These are phyloP conservation scores for Pythium aquatile DNA, from an alignment of 352 stramenopile genomes.

Conservation along the genomic window DNA sequence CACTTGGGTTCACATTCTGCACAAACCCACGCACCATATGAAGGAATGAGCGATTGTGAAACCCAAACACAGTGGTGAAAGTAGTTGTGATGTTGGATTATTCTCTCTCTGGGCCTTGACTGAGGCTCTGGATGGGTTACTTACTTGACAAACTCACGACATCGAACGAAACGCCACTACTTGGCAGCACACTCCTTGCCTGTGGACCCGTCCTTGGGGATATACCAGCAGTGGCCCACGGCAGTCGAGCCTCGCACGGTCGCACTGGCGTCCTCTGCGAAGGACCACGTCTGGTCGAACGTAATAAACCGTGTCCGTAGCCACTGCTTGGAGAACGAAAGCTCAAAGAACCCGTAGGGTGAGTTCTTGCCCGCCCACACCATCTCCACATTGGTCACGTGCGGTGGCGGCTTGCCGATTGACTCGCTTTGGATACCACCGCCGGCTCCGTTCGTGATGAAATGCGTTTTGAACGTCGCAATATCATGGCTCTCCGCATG, in stretches of 20 bases:
- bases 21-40: too few species aligned
- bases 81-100: background rate
- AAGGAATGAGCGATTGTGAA: too few species aligned
- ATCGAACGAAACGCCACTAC: background rate
- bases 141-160: background rate
- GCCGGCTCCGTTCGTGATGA: slow-evolving; percentile 69
- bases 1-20: too few species aligned
- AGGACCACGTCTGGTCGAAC: slow-evolving; percentile 49
- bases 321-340: slow-evolving; percentile 60
- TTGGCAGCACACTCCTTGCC: slow-evolving; percentile 28
- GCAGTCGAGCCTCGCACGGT: slow-evolving; percentile 20
- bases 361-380: slow-evolving; percentile 54
- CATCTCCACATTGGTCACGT: slow-evolving; percentile 41
- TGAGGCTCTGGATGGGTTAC: background rate
- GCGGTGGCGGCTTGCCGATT: slow-evolving; percentile 48
- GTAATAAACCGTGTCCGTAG: slow-evolving; percentile 67
- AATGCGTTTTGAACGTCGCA: slow-evolving; percentile 65
- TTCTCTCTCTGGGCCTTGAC: background rate
- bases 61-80: too few species aligned
- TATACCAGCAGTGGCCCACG: slow-evolving; percentile 48
- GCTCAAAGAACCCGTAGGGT: slow-evolving; percentile 71
- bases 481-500: slow-evolving; percentile 75
- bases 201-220: slow-evolving; percentile 35
- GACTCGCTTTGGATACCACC: slow-evolving; percentile 75
- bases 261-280: slow-evolving; percentile 27